A percentile compares a stretch with the other conserved stretches of the same genome.
Conservation (phyloP, 257 asterid species). For the Nicotiana attenuata region DNA sequence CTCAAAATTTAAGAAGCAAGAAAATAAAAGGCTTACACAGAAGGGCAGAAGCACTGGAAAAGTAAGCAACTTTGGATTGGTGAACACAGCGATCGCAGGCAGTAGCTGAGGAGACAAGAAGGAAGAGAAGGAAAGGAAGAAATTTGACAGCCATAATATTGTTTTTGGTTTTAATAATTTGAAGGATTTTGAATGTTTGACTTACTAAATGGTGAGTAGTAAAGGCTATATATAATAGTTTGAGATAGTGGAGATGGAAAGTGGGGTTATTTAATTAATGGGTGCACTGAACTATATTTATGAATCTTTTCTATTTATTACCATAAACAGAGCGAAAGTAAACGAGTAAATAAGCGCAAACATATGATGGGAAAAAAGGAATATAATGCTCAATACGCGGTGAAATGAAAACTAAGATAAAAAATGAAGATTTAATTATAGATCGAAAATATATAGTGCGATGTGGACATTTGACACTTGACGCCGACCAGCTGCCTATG, state of each 20-base stretch:
- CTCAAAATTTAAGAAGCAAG: too few relatives aligned
- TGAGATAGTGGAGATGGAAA: background rate
- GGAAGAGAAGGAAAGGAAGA: slow-evolving; percentile 22
- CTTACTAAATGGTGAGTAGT: background rate
- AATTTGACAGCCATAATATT: slow-evolving; percentile 11
- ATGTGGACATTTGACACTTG: background rate
- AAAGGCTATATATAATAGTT: background rate
- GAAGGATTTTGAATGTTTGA: background rate
- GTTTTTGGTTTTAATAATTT: background rate
- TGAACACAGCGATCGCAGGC: slow-evolving; percentile 74
- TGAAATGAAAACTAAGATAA: background rate
- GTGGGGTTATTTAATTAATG: background rate
- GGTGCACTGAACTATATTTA: background rate
- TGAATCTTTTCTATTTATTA: background rate
- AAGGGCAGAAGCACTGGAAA: slow-evolving; percentile 44
- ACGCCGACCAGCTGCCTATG: slow-evolving; percentile 9
- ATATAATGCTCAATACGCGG: background rate
- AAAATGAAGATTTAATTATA: background rate
- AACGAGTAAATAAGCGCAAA: background rate
- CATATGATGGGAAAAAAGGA: background rate
- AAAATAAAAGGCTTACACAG: slow-evolving; percentile 36
- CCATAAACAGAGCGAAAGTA: background rate
- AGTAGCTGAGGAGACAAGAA: slow-evolving; percentile 35
- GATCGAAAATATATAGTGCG: background rate
- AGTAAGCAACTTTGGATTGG: slow-evolving; percentile 46